A percentile compares a stretch with the other conserved stretches of the same genome.
Conservation (phyloP, 768 basidiomycete genomes). For the Lactarius sanguifluus region DNA sequence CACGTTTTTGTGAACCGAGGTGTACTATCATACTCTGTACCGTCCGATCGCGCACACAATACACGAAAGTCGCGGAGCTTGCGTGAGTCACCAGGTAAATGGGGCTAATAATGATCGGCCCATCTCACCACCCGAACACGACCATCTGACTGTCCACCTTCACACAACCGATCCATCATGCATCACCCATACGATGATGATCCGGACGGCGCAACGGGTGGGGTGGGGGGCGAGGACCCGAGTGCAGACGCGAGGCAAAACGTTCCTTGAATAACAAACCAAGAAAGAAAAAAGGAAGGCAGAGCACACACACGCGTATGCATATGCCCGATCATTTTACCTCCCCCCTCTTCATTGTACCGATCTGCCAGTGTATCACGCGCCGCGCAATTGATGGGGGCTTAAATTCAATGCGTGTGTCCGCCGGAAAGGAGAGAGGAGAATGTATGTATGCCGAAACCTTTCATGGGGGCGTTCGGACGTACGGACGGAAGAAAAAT, state of each 20-base stretch:
- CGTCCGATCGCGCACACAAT: neutral
- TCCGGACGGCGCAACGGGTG: neutral
- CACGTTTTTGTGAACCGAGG: neutral
- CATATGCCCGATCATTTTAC: neutral
- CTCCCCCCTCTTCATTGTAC: neutral
- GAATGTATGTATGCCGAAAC: neutral
- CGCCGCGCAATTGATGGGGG: neutral
- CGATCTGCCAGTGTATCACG: neutral
- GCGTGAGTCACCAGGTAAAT: neutral
- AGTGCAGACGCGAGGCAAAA: neutral
- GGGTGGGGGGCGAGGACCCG: neutral
- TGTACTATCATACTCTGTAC: neutral
- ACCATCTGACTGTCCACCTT: neutral
- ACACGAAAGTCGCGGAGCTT: slow-evolving; percentile 5
- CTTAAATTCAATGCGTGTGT: neutral
- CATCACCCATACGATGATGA: neutral
- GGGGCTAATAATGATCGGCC: neutral
- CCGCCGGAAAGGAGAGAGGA: neutral
- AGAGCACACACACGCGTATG: neutral
- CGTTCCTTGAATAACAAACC: neutral
- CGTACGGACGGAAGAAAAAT: neutral
- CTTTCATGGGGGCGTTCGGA: too few species aligned
- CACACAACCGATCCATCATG: neutral
- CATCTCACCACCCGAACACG: neutral
- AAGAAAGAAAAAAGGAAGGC: neutral